A percentile compares a stretch with the other conserved stretches of the same genome.
Conservation (phyloP, 2,329 filamentous ascomycete genomes). For the Xylariaceae sp. region DNA sequence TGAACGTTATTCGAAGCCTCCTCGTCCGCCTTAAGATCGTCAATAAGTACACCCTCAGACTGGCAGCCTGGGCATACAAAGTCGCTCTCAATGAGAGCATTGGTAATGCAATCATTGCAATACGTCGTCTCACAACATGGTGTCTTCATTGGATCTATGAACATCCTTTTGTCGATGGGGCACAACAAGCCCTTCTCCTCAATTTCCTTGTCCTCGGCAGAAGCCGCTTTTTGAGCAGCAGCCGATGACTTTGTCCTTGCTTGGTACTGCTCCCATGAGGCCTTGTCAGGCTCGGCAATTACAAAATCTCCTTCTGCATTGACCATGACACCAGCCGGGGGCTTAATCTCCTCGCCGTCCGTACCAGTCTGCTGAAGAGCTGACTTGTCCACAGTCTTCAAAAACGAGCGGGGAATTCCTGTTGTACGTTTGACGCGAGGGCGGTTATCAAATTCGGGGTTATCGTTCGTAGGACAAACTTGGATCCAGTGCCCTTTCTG, state of each 20-base stretch:
- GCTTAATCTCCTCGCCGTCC: conserved; percentile 73
- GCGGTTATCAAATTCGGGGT: conserved; percentile 92
- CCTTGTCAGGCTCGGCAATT: conserved; percentile 92
- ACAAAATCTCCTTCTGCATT: conserved; percentile 98
- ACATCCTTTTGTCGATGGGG: conserved; percentile 95
- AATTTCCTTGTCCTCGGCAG: conserved; percentile 80
- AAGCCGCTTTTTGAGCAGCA: conserved; percentile 76
- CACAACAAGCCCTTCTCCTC: conserved; percentile 89
- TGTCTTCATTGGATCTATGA: conserved; percentile 98
- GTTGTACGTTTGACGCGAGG: conserved; percentile 95
- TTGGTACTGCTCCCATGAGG: conserved; percentile 95
- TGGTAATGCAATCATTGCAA: conserved; percentile 99
- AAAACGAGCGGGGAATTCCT: conserved; percentile 91
- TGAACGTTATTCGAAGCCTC: conserved; percentile 79
- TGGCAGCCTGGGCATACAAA: conserved; percentile 92
- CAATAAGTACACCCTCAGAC: conserved; percentile 87
- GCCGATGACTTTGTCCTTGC: conserved; percentile 88
- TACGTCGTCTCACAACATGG: conserved; percentile 98
- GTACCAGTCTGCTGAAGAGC: conserved; percentile 74
- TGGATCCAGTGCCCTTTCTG: conserved; percentile 99
- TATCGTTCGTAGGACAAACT: conserved; percentile 96
- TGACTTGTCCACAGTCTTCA: conserved; percentile 94
- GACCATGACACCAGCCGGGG: conserved; percentile 90
- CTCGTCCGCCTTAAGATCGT: conserved; percentile 83
- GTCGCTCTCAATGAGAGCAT: conserved; percentile 97